Evolutionary conservation across 176 grass and related monocot genomes (phyloP), one percentile per base, ranked within the genome.

Genomic region (Aegilops longissima): DNA sequence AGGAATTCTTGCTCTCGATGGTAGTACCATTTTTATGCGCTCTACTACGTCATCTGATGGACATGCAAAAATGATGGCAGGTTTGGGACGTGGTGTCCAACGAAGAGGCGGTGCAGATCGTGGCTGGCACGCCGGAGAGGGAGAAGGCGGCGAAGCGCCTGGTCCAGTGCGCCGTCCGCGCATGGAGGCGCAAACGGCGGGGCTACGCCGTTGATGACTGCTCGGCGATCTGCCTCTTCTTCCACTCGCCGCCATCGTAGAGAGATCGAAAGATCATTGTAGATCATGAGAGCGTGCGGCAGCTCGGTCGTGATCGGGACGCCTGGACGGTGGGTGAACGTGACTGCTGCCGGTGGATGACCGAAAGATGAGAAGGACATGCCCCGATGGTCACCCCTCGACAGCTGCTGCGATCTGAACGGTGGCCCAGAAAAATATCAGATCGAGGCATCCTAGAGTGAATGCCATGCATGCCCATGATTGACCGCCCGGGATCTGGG

Each of bases 51-150:
- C 31, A 49, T 10, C 58, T 88, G 72, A 82, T 54, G 71, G 44
- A 47, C 44, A 12, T 47, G 44, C 12, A 4, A 13, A 47, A 47
- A 12, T 47, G 44, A 12, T 12, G 44, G 12, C 75, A 98, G 95
- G 90, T 99, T 1, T 97, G 97, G 97, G 97, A 99, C 72, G 97
- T 97, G 62, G 61, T 99, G 71, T 90, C 97, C 9, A 99, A 94
- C 84, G 70, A 94, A 56, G 97, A 97, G 84, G 97, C 97, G 6
- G 91, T 99, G 76, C 85, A 87, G 85, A 96, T 99, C 80, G 97
- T 99, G 73, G 89, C 97, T 5, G 73, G 34, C 24, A 86, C 87
- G 34, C 40, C 85, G 42, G 89, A 92, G 54, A 76, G 80, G 88
- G 69, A 72, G 20, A 99, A 94, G 66, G 88, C 97, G 20, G 94